A percentile compares a stretch with the other conserved stretches of the same genome.
Evolutionary conservation across 805 yeast genomes (phyloP).

Genomic region (Huiozyma sinensis): DNA sequence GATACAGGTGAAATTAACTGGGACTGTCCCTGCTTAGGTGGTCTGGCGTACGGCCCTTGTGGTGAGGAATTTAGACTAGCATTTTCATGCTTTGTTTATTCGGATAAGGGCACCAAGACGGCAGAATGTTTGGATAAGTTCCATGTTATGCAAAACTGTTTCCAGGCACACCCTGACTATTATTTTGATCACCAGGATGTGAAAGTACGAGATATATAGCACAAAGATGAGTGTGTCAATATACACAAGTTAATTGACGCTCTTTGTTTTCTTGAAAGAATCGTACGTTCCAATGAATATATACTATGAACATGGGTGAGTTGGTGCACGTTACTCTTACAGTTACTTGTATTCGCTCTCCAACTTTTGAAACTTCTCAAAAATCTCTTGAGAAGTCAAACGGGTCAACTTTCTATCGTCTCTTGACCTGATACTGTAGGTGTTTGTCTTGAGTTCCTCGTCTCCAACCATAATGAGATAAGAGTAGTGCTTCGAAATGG

Average conservation of each 20-base stretch:
- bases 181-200: slow-evolving; percentile 61
- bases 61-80: slow-evolving; percentile 94
- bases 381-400: slow-evolving; percentile 41
- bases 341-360: slow-evolving; percentile 38
- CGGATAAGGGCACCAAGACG: slow-evolving; percentile 93
- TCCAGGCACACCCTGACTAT: slow-evolving; percentile 83
- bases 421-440: slow-evolving; percentile 54
- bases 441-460: slow-evolving; percentile 52
- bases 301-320: too few relatives aligned
- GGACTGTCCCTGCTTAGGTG: slow-evolving; percentile 99
- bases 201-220: too few relatives aligned
- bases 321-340: neutral
- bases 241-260: too few relatives aligned
- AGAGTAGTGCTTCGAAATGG: slow-evolving; percentile 61
- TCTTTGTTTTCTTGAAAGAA: too few relatives aligned
- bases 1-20: slow-evolving; percentile 98
- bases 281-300: too few relatives aligned
- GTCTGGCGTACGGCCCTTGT: slow-evolving; percentile 98
- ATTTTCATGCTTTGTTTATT: slow-evolving; percentile 87
- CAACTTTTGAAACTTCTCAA: slow-evolving; percentile 40
- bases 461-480: slow-evolving; percentile 84
- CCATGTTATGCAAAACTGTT: slow-evolving; percentile 86
- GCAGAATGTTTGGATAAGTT: slow-evolving; percentile 88
- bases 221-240: too few relatives aligned
- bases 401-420: slow-evolving; percentile 36